Evolutionary conservation across 805 yeast species (phyloP), one percentile per base, ranked within the genome.

Genomic region (Saccharomycopsis fibuligera): DNA sequence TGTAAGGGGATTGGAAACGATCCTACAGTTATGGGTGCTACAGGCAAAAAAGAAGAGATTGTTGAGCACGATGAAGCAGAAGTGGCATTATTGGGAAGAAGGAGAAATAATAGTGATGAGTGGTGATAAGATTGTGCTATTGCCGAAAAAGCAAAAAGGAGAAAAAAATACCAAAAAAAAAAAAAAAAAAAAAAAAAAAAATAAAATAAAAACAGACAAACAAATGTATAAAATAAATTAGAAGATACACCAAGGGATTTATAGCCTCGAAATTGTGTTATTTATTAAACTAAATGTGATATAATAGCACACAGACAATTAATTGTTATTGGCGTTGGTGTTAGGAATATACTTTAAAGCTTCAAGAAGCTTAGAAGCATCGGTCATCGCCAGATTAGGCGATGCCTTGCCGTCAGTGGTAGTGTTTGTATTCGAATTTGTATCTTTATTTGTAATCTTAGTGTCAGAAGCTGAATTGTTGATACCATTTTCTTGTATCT

Each of bases 11-110:
- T n/a, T n/a, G n/a, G n/a, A n/a, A n/a, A n/a, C 25, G 71, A 69
- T 53, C 77, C 74, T 64, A 80, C 81, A 59, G 62, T 65, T 23
- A 67, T 65, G 50, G 86, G 80, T 21, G 10, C 47, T 8, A 10
- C 10, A 9, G 33, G 8, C 21, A 17, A 39, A 21, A 39, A 24
- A 17, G 27, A 17, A 19, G 33, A 39, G 43, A 35, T 12, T 9
- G 27, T n/a, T 22, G 43, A 39, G 16, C 17, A 39, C 36, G 12
- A 10, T 22, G 10, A 12, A 35, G 16, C 8, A 9, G 8, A 9
- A n/a, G 17, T 9, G 9, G 8, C 38, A n/a, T 29, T 9, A 9
- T 14, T 29, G 12, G n/a, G 17, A n/a, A 14, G n/a, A 8, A n/a
- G 17, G 10, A n/a, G 21, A 9, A 10, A 35, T 35, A 9, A 35